Conservation (phyloP, 2,329 filamentous ascomycete species). For the Sporothrix euskadiensis region DNA sequence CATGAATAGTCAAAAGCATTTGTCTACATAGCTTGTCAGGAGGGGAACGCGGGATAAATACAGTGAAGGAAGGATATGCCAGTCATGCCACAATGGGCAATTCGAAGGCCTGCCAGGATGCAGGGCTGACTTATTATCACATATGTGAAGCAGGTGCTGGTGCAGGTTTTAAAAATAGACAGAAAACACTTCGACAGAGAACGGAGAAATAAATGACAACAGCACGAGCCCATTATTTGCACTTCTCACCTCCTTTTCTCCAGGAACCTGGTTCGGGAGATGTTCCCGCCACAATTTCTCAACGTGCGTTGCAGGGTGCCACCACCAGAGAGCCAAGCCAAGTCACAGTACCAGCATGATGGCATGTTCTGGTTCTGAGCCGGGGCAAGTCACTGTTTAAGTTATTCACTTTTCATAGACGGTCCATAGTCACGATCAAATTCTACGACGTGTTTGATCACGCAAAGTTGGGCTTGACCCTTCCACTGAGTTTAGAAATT, state of each 20-base stretch:
- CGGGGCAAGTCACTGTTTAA: too few species aligned
- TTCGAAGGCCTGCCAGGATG: neutral
- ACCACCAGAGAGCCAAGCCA: neutral
- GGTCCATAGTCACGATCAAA: too few species aligned
- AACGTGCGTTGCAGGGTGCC: neutral
- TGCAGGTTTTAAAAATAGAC: neutral
- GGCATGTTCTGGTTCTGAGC: neutral
- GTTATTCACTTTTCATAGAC: too few species aligned
- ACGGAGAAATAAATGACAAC: neutral
- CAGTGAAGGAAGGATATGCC: neutral
- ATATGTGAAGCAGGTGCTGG: constrained; percentile 6
- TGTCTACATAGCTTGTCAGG: neutral
- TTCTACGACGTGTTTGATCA: too few species aligned
- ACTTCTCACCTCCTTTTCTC: neutral
- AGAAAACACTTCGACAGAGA: neutral
- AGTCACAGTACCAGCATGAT: neutral
- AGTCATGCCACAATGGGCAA: neutral
- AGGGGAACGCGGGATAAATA: neutral
- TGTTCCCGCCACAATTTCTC: neutral
- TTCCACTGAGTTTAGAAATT: too few species aligned
- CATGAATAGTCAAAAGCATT: neutral
- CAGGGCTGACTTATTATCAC: neutral
- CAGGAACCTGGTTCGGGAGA: constrained; percentile 1
- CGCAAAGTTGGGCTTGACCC: too few species aligned
- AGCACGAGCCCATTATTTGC: neutral